These are phyloP conservation scores for Physcomitrellopsis africana DNA, from an alignment of 225 moss, liverwort and hornwort species.

Conservation along the genomic window DNA sequence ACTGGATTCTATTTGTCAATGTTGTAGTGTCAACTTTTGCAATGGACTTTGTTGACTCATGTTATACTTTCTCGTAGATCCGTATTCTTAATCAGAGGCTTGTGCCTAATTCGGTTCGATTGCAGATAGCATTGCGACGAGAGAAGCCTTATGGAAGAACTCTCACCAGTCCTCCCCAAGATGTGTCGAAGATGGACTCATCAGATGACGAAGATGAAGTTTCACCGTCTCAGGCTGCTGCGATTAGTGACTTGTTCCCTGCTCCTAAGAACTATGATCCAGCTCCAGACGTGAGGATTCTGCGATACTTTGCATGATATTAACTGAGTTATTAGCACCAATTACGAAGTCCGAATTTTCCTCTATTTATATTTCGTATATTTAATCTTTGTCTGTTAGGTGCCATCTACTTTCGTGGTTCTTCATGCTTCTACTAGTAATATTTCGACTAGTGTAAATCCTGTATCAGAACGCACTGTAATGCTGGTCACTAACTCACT, in stretches of 20 bases:
- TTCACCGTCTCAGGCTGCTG: constrained; percentile 26
- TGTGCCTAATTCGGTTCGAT: constrained; percentile 14
- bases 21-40: too few species aligned
- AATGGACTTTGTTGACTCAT: too few species aligned
- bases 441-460: background rate
- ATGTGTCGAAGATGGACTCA: constrained; percentile 35
- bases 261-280: constrained; percentile 46
- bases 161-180: constrained; percentile 28
- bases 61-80: background rate
- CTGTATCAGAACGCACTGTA: background rate
- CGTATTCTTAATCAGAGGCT: background rate
- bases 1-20: too few species aligned
- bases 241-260: constrained; percentile 27
- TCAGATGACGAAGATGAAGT: constrained; percentile 52
- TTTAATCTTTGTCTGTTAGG: constrained; percentile 12
- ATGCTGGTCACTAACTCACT: background rate
- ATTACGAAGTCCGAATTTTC: background rate
- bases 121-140: constrained; percentile 91
- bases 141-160: constrained; percentile 57
- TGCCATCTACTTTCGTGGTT: background rate
- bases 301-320: constrained; percentile 6
- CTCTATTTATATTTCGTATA: background rate
- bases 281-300: constrained; percentile 52
- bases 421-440: constrained; percentile 1
- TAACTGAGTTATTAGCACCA: background rate